A percentile compares a stretch with the other conserved stretches of the same genome.
Evolutionary conservation across 2,329 filamentous ascomycete species (phyloP).

Genomic region (Cladophialophora chaetospira): DNA sequence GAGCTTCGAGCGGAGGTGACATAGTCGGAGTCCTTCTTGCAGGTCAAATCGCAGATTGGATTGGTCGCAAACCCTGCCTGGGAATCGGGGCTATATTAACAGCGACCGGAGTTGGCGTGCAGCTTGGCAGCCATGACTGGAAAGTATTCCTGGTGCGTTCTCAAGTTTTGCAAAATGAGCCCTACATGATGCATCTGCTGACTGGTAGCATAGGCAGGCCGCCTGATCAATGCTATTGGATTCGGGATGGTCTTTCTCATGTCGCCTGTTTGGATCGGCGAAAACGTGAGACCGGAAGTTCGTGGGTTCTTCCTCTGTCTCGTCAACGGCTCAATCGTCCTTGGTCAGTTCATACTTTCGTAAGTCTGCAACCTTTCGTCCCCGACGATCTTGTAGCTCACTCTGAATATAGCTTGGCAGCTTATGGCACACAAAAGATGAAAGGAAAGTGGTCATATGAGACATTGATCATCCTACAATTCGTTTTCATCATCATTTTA

Average conservation of each 20-base stretch:
- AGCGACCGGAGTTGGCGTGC: slow-evolving; percentile 36
- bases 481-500: neutral
- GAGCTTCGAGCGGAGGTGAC: slow-evolving; percentile 37
- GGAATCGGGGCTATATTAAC: slow-evolving; percentile 35
- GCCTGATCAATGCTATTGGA: too few species aligned
- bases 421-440: slow-evolving; percentile 31
- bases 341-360: slow-evolving; percentile 38
- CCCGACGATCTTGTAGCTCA: neutral
- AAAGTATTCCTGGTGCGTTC: neutral
- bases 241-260: slow-evolving; percentile 44
- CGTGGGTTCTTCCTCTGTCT: slow-evolving; percentile 45
- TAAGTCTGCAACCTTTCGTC: neutral
- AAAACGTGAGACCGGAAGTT: slow-evolving; percentile 41
- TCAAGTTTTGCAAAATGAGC: slow-evolving; percentile 28
- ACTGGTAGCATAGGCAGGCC: slow-evolving; percentile 35
- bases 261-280: slow-evolving; percentile 44
- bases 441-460: slow-evolving; percentile 31
- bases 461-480: slow-evolving; percentile 1
- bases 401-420: neutral
- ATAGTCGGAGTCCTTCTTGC: slow-evolving; percentile 35
- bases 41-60: slow-evolving; percentile 39
- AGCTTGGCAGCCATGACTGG: slow-evolving; percentile 36
- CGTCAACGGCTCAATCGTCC: slow-evolving; percentile 43
- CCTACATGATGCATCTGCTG: slow-evolving; percentile 33
- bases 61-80: slow-evolving; percentile 38